Base-by-base conservation (phyloP, 2,329 filamentous ascomycete genomes). In the Epichloe brachyelytri region DNA sequence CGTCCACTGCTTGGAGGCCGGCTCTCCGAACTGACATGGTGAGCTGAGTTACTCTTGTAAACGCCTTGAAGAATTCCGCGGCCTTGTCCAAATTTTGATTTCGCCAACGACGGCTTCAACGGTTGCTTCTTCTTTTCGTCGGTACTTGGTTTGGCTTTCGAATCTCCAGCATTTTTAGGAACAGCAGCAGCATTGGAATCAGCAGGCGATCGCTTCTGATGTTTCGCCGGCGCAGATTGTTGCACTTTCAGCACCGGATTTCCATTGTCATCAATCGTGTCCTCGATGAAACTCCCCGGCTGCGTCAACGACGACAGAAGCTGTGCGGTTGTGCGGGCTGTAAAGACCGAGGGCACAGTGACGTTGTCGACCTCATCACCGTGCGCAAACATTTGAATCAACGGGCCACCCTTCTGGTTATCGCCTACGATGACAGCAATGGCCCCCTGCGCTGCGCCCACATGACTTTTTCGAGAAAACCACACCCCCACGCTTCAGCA, bases 301-400 rank as follows among this genome's bases (percentile, higher is more conserved):
- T 90, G 87, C 52, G 93, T 83, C 54, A 97, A 75, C 7, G 90
- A 89, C 1, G 90, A 95, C 15, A 98, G 76, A 14, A 98, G 75
- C 65, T 96, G 91, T 1, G 93, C 93, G 0, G 91, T 97, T 0
- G 89, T 97, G 59, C 93, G 82, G 0, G 91, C 94, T 0, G 93
- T 97, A 67, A 98, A 98, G 10, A 97, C 76, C 0, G 93, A 88
- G 1, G 93, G 90, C 50, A 98, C 96, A 0, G 88, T 88, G 57
- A 97, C 80, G 61, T 96, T 95, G 36, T 90, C 94, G 3, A 91
- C 95, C 36, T 68, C 67, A 63, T 97, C 90, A 38, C 91, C 93
- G 61, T 87, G 82, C n/a, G 93, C 93, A 66, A 95, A 97, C 93
- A 98, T 98, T 59, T 94, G 93, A 48, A 97, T 87, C 54, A 98